Evolutionary conservation across 495 filamentous ascomycete species (phyloP).

Genomic region (Penicillium turbatum): DNA sequence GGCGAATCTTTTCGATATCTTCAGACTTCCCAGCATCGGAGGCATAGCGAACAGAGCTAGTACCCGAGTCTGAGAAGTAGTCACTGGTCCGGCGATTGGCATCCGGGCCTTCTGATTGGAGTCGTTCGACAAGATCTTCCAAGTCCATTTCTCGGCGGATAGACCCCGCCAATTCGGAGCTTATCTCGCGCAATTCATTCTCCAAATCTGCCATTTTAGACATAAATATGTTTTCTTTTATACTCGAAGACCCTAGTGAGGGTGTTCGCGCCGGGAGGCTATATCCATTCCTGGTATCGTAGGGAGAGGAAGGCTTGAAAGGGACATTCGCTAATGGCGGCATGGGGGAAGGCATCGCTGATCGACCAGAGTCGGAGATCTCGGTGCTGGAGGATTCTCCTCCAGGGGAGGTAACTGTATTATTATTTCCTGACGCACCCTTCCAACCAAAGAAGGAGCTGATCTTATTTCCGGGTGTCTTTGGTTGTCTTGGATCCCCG

Average conservation of each 20-base stretch:
- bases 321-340: constrained; percentile 45
- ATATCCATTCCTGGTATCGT: constrained; percentile 45
- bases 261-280: constrained; percentile 30
- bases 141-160: constrained; percentile 95
- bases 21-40: constrained; percentile 62
- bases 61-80: constrained; percentile 95
- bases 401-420: constrained; percentile 47
- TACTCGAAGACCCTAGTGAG: constrained; percentile 37
- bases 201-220: constrained; percentile 68
- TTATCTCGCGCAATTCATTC: constrained; percentile 88
- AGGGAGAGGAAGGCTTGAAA: constrained; percentile 34
- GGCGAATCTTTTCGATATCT: constrained; percentile 77
- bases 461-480: constrained; percentile 59
- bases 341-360: constrained; percentile 55
- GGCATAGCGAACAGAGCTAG: constrained; percentile 73
- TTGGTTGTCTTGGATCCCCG: constrained; percentile 43
- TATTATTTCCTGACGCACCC: constrained; percentile 17
- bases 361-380: constrained; percentile 58
- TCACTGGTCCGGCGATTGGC: constrained; percentile 80
- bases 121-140: constrained; percentile 84
- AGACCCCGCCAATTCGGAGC: constrained; percentile 83
- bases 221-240: constrained; percentile 47
- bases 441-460: constrained; percentile 71
- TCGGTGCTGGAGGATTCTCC: constrained; percentile 60
- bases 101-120: constrained; percentile 66